Evolutionary conservation across 83 land plant genomes (phyloP).

Genomic region (Thuja plicata): DNA sequence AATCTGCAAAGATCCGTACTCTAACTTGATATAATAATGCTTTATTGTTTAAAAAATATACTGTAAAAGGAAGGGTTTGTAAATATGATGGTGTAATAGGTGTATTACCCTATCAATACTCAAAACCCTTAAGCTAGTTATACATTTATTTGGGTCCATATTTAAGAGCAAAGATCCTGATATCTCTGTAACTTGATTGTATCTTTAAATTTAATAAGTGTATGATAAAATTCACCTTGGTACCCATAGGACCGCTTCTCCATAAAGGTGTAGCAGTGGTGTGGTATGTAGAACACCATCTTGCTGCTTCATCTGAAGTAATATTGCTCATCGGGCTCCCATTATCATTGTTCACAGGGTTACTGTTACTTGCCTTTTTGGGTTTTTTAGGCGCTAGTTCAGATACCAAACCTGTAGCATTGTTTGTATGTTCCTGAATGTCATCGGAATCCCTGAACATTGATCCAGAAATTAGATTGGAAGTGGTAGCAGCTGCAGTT

Average conservation of each 20-base stretch:
- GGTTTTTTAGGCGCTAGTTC: not conserved
- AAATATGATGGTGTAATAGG: too few species aligned
- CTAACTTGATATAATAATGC: too few species aligned
- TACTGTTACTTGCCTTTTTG: not conserved
- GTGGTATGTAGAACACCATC: constrained; percentile 64
- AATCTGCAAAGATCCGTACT: not conserved
- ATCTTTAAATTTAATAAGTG: not conserved
- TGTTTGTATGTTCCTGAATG: not conserved
- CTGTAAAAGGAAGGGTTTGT: too few species aligned
- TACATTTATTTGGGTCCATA: too few species aligned
- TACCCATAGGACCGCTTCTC: constrained; percentile 77
- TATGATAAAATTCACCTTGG: constrained; percentile 37
- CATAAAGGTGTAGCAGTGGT: constrained; percentile 75
- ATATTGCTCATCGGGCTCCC: not conserved
- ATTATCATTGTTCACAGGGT: not conserved
- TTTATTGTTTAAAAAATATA: too few species aligned
- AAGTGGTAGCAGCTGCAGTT: not conserved
- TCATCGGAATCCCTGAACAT: not conserved
- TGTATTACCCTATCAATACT: not conserved
- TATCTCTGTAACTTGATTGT: not conserved
- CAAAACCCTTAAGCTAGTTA: too few species aligned
- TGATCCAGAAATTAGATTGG: not conserved
- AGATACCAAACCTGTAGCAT: not conserved
- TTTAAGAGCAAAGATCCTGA: not conserved
- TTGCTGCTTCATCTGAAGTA: not conserved